Percentiles rank a stretch among this genome's conserved stretches.
Evolutionary conservation across 148 eudicot genomes (phyloP).

Genomic region (Chenopodium quinoa): DNA sequence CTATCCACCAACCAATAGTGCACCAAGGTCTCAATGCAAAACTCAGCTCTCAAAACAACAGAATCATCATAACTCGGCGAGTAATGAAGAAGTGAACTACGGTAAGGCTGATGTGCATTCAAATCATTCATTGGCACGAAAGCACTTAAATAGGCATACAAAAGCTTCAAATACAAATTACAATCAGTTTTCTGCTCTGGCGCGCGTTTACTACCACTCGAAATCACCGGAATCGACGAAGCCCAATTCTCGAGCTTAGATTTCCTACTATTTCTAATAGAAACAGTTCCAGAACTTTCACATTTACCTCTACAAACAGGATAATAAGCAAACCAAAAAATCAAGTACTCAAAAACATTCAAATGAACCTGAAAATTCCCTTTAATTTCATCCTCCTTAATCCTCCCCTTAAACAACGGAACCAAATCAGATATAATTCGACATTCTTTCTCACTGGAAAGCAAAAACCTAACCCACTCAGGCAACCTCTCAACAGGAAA

Average conservation of each 20-base stretch:
- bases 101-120: constrained; percentile 49
- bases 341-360: constrained; percentile 84
- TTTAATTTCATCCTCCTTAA: constrained; percentile 47
- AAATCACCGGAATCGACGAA: constrained; percentile 60
- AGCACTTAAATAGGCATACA: constrained; percentile 60
- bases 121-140: constrained; percentile 67
- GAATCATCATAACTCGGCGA: constrained; percentile 49
- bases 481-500: constrained; percentile 82
- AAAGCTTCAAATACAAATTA: constrained; percentile 55
- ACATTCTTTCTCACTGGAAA: constrained; percentile 49
- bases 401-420: constrained; percentile 58
- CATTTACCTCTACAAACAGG: constrained; percentile 76
- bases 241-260: constrained; percentile 85
- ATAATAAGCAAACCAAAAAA: constrained; percentile 93
- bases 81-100: constrained; percentile 80
- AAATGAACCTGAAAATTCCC: constrained; percentile 62
- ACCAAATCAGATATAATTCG: constrained; percentile 54
- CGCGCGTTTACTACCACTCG: constrained; percentile 44
- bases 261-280: constrained; percentile 41
- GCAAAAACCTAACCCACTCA: constrained; percentile 70
- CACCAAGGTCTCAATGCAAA: constrained; percentile 56
- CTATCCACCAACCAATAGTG: constrained; percentile 87
- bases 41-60: constrained; percentile 54
- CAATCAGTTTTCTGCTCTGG: constrained; percentile 51
- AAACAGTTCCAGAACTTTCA: constrained; percentile 40